Evolutionary conservation across 345 rosid genomes (phyloP).

Genomic region (Combretum micranthum): DNA sequence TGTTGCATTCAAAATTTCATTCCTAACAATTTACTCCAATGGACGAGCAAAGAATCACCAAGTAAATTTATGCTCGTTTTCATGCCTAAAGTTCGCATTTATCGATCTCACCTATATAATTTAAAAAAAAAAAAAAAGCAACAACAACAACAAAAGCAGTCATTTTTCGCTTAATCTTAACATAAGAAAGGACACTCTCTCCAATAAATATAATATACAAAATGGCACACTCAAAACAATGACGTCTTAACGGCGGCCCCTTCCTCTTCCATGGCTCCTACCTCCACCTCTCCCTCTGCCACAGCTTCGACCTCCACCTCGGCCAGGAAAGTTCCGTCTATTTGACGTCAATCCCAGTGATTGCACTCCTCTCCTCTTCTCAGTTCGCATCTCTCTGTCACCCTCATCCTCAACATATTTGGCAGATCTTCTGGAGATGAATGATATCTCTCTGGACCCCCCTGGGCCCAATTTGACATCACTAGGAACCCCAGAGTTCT

Average conservation of each 20-base stretch:
- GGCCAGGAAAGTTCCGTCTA: constrained; percentile 34
- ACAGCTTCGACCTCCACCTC: constrained; percentile 35
- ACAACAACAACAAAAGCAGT: no score
- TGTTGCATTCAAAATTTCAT: no score
- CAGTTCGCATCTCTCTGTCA: constrained; percentile 27
- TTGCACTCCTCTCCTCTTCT: constrained; percentile 71
- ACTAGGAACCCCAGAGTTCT: constrained; percentile 24
- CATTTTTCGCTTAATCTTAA: no score
- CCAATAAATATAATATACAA: no score
- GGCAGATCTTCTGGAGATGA: constrained; percentile 48
- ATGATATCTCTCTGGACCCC: constrained; percentile 83
- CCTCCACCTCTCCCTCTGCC: constrained; percentile 24
- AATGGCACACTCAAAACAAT: no score
- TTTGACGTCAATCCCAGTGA: constrained; percentile 59
- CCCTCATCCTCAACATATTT: constrained; percentile 56
- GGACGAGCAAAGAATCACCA: no score
- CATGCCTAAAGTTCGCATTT: no score
- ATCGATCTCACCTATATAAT: no score
- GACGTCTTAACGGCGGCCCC: constrained; percentile 8
- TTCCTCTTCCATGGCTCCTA: constrained; percentile 28
- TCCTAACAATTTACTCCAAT: no score
- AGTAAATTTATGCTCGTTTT: no score
- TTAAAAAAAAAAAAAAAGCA: no score
- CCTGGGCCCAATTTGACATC: constrained; percentile 78
- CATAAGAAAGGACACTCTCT: no score